Conservation (phyloP, 164 flowering plant species). For the Piper longum region DNA sequence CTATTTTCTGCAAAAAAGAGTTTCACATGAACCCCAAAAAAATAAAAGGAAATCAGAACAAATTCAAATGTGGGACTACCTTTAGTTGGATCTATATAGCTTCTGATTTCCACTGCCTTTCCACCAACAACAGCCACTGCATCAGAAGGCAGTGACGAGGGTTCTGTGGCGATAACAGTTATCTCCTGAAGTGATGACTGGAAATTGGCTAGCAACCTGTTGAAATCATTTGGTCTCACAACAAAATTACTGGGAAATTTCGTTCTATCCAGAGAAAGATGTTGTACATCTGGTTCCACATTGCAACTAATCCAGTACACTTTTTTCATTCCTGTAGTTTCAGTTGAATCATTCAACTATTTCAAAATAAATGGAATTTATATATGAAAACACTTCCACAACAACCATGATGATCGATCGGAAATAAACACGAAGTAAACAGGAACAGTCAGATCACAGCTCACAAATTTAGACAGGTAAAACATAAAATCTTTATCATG, state of each 20-base stretch:
- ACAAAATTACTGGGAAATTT: slow-evolving; percentile 69
- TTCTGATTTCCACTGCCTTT: slow-evolving; percentile 90
- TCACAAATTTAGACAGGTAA: background rate
- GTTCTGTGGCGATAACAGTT: slow-evolving; percentile 83
- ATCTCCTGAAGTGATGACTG: slow-evolving; percentile 96
- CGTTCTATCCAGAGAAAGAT: slow-evolving; percentile 70
- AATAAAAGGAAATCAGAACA: background rate
- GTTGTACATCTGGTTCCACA: slow-evolving; percentile 82
- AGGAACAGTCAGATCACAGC: background rate
- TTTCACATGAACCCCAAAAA: background rate
- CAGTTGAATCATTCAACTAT: background rate
- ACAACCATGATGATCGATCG: background rate
- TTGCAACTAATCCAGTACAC: slow-evolving; percentile 90
- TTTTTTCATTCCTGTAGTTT: slow-evolving; percentile 63
- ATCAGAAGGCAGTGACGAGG: slow-evolving; percentile 43
- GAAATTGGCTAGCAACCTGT: slow-evolving; percentile 73
- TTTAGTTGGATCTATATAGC: slow-evolving; percentile 89
- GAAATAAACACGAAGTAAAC: background rate
- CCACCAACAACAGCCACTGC: slow-evolving; percentile 71
- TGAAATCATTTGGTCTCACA: slow-evolving; percentile 84
- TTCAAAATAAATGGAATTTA: background rate
- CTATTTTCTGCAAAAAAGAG: slow-evolving; percentile 38
- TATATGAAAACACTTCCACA: background rate
- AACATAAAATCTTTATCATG: background rate
- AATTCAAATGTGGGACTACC: slow-evolving; percentile 24